Base-by-base conservation (phyloP, 306 rosid species). In the Quercus suber region DNA sequence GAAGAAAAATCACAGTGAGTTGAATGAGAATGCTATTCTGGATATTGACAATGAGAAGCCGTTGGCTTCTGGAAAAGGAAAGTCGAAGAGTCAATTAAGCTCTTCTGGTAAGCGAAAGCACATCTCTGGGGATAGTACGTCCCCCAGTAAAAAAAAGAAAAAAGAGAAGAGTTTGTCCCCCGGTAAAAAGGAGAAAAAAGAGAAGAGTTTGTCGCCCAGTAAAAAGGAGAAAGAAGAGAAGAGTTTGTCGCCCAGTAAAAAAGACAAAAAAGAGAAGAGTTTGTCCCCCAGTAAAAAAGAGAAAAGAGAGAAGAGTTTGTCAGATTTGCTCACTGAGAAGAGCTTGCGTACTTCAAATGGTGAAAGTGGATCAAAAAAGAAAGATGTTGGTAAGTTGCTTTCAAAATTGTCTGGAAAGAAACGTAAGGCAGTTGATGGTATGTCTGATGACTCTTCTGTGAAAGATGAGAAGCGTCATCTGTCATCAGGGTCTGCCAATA, bases 301-400 rank as follows among this genome's bases (percentile, higher is more conserved):
- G 43, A 6, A 1, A 35, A 1, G 0, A 35, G 43, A 35, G 43
- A 85, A 79, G 69, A 84, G 21, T 31, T 45, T 82, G 77, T 74
- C 88, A 3, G 86, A 84, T 87, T 82, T 87, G 78, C 78, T 72
- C 78, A 73, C 75, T 72, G 88, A 86, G 75, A 81, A 83, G 83
- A 57, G 77, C 52, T 60, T 33, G 28, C 49, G 35, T 45, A 74
- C 74, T 33, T 76, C 82, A 64, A 76, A 69, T 30, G 81, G 72
- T 45, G 78, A 82, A 76, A 56, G 5, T 55, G 65, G 35, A 61
- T 72, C 76, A 41, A 77, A 82, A 72, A 61, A 67, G 80, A 70
- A 85, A 82, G 76, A 74, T 67, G 86, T 59, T 13, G 8, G 18
- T n/a, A 52, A 73, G 70, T 20, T 76, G 69, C 64, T 49, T 63